Base-by-base conservation (phyloP, 768 basidiomycete genomes). In the Tremella mesenterica region DNA sequence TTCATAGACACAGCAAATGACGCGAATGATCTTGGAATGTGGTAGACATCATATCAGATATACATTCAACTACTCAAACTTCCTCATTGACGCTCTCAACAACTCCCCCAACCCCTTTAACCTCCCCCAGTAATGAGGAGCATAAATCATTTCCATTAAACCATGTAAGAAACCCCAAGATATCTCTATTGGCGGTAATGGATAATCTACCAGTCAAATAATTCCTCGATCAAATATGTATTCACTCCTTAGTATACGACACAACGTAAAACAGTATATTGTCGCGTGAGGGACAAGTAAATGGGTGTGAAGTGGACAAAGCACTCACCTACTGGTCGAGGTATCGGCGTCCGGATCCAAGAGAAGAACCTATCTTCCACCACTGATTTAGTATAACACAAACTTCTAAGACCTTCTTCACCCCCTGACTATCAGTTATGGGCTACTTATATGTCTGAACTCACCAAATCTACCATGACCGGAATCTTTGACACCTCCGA, bases 391-490 rank as follows among this genome's bases (percentile, higher is more conserved):
- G 85, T 79, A 65, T 87, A 89, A 41, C 88, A 91, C 34, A 99
- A 76, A 1, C 85, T 77, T 25, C 90, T 83, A 36, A 99, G 78
- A 33, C 95, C 95, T 76, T 99, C 95, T 1, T 88, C 85, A 23
- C 95, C 95, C 60, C 85, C 89, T 88, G n/a, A 23, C 4, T 5
- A 16, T 41, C 38, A 41, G 38, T 23, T 41, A 23, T 5, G 12
- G n/a, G 57, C 14, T 16, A 27, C 18, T 31, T 14, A 4, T 1
- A 39, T 36, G 18, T 28, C 51, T 20, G 16, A 10, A 53, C 80
- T 56, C 62, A 84, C 88, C 88, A 63, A 99, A 95, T 56, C 95
- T 82, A 5, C 91, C 93, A 68, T 93, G 92, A 34, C 93, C 93
- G 48, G 86, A 89, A 27, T 79, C 79, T 73, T 96, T 99, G 41